These are phyloP conservation scores for Sarcodon sp. DNA, from an alignment of 768 basidiomycete species.

Conservation along the genomic window DNA sequence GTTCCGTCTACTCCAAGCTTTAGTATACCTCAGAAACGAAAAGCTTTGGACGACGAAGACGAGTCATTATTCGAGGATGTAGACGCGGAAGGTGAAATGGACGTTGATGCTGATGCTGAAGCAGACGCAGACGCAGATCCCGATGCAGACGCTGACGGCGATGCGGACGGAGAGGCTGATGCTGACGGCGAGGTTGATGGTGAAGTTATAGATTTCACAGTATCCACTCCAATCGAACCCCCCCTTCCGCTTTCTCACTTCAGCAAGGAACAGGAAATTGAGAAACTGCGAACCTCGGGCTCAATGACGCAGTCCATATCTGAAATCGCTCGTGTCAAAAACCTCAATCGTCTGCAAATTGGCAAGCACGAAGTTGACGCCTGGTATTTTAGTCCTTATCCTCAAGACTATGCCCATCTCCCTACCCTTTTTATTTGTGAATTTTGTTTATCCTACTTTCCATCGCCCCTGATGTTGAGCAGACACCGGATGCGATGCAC, in stretches of 20 bases:
- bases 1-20: conserved; percentile 34
- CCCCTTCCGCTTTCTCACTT: conserved; percentile 49
- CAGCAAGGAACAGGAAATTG: conserved; percentile 98
- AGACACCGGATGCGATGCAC: conserved; percentile 89
- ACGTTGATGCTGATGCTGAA: conserved; percentile 56
- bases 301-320: conserved; percentile 99
- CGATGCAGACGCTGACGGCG: conserved; percentile 51
- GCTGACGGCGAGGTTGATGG: conserved; percentile 49
- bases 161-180: conserved; percentile 27
- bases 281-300: conserved; percentile 93
- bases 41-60: conserved; percentile 48
- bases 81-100: conserved; percentile 36
- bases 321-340: conserved; percentile 96
- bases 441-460: conserved; percentile 91
- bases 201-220: conserved; percentile 55
- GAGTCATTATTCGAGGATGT: conserved; percentile 42
- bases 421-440: conserved; percentile 97
- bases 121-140: conserved; percentile 32
- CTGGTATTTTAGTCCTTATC: conserved; percentile 99
- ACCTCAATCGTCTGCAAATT: conserved; percentile 92
- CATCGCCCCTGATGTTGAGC: conserved; percentile 79
- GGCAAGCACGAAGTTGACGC: conserved; percentile 95
- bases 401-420: conserved; percentile 93
- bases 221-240: conserved; percentile 33
- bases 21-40: conserved; percentile 57